Conservation (phyloP, 2,329 filamentous ascomycete genomes). For the Apiospora malaysiana region DNA sequence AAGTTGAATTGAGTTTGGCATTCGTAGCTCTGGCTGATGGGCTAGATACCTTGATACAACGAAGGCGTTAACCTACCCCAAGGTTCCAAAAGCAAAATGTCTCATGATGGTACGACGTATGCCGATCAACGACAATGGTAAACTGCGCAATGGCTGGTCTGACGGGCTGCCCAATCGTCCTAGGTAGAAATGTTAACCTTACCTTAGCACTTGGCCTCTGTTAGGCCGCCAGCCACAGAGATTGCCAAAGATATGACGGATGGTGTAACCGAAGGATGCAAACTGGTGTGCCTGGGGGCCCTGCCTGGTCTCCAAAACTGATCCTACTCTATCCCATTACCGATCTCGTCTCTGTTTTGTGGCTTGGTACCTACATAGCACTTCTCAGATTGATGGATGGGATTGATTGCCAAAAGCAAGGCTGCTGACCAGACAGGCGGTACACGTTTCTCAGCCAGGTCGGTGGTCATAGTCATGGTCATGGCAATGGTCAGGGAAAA, state of each 20-base stretch:
- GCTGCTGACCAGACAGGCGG: not conserved
- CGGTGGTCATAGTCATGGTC: not conserved
- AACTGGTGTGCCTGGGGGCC: not conserved
- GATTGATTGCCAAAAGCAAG: constrained; percentile 16
- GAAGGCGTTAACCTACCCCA: constrained; percentile 11
- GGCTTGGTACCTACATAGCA: constrained; percentile 11
- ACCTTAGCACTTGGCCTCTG: not conserved
- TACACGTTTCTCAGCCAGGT: not conserved
- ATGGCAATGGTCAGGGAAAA: not conserved
- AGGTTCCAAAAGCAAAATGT: constrained; percentile 9
- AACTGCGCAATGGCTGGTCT: not conserved
- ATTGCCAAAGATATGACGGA: constrained; percentile 5
- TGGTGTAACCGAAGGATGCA: constrained; percentile 9
- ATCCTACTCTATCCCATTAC: constrained; percentile 12
- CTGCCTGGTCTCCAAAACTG: not conserved
- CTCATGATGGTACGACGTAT: not conserved
- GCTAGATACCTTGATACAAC: not conserved
- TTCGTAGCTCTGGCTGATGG: not conserved
- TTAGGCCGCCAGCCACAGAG: constrained; percentile 7
- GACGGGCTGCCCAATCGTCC: not conserved
- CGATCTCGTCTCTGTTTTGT: not conserved
- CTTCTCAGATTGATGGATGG: constrained; percentile 1
- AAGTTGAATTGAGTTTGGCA: constrained; percentile 7
- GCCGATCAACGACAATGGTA: not conserved
- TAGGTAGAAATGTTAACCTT: not conserved